Conservation (phyloP, 495 filamentous ascomycete species). For the Barbatosphaeria neglecta region DNA sequence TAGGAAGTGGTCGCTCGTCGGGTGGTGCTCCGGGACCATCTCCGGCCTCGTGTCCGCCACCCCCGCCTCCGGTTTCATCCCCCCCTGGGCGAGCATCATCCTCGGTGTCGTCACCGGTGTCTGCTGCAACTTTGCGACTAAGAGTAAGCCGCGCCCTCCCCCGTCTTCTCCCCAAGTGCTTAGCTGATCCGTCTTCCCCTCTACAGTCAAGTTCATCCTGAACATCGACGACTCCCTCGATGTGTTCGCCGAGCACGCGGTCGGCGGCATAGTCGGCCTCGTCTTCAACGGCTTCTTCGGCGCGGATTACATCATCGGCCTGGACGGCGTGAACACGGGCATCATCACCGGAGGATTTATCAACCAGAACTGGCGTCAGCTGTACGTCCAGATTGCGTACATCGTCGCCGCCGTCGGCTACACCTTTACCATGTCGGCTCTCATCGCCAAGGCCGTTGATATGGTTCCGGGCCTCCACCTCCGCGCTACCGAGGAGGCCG, state of each 20-base stretch:
- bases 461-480: slow-evolving; percentile 81
- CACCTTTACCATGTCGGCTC: slow-evolving; percentile 70
- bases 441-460: slow-evolving; percentile 80
- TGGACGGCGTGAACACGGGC: slow-evolving; percentile 85
- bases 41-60: slow-evolving; percentile 84
- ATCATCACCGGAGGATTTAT: slow-evolving; percentile 65
- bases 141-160: slow-evolving; percentile 31
- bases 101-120: slow-evolving; percentile 77
- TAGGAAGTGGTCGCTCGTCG: slow-evolving; percentile 97
- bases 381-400: slow-evolving; percentile 89
- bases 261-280: slow-evolving; percentile 87
- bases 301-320: slow-evolving; percentile 78
- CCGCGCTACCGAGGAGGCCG: slow-evolving; percentile 88
- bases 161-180: slow-evolving; percentile 49
- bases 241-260: slow-evolving; percentile 94
- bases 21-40: slow-evolving; percentile 93
- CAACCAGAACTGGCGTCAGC: slow-evolving; percentile 76
- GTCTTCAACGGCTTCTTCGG: slow-evolving; percentile 89
- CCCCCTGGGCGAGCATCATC: slow-evolving; percentile 79
- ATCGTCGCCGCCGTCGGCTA: slow-evolving; percentile 65
- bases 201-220: slow-evolving; percentile 81
- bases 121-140: slow-evolving; percentile 88
- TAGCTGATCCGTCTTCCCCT: slow-evolving; percentile 42
- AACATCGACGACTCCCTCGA: slow-evolving; percentile 95
- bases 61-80: slow-evolving; percentile 77